Conservation (phyloP, 192 early-diverging fungal genomes). For the Backusella westeae region DNA sequence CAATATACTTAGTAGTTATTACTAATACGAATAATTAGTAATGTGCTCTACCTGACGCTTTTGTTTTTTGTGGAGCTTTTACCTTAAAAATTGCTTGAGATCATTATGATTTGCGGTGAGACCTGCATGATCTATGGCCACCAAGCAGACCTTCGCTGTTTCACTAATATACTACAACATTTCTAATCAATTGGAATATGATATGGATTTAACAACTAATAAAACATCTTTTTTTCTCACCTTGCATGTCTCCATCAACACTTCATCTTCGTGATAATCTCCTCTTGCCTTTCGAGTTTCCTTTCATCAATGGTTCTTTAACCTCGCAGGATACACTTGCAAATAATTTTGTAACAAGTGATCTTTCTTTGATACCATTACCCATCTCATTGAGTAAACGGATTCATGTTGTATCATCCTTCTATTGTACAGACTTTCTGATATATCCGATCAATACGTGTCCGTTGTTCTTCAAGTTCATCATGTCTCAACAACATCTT, state of each 20-base stretch:
- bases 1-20: not conserved
- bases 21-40: constrained; percentile 2
- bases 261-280: not conserved
- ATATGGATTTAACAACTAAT: constrained; percentile 1
- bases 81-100: constrained; percentile 7
- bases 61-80: constrained; percentile 3
- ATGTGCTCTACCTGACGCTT: not conserved
- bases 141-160: not conserved
- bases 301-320: too few relatives aligned
- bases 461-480: too few relatives aligned
- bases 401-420: too few relatives aligned
- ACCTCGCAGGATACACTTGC: too few relatives aligned
- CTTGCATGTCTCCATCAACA: constrained; percentile 4
- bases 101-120: not conserved
- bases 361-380: too few relatives aligned
- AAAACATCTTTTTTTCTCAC: not conserved
- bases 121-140: not conserved
- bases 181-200: not conserved
- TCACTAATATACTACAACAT: not conserved
- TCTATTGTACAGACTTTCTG: too few relatives aligned
- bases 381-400: too few relatives aligned
- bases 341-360: too few relatives aligned
- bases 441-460: too few relatives aligned
- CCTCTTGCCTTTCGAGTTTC: too few relatives aligned
- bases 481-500: too few relatives aligned